Evolutionary conservation across 306 rosid genomes (phyloP).

Genomic region (Sindora glabra): DNA sequence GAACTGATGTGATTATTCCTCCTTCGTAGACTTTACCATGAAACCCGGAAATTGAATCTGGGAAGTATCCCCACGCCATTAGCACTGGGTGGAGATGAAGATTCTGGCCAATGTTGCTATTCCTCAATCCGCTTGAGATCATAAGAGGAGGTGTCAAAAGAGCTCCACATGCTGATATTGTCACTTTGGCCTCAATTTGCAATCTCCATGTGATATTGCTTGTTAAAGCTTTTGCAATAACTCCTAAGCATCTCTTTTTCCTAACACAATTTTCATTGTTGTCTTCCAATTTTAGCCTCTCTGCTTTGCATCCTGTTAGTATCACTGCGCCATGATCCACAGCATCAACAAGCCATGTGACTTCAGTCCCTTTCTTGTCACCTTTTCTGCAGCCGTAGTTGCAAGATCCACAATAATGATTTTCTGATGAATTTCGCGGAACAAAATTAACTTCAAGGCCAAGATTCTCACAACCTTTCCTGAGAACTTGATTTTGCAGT

Average conservation of each 20-base stretch:
- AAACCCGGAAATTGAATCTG: slow-evolving; percentile 39
- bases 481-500: slow-evolving; percentile 69
- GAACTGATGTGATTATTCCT: slow-evolving; percentile 77
- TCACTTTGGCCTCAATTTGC: slow-evolving; percentile 60
- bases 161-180: slow-evolving; percentile 77
- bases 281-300: slow-evolving; percentile 38
- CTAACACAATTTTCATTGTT: slow-evolving; percentile 25
- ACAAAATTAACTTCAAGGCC: slow-evolving; percentile 60
- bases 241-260: slow-evolving; percentile 63
- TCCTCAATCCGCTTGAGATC: slow-evolving; percentile 69
- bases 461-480: slow-evolving; percentile 68
- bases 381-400: slow-evolving; percentile 66
- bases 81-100: slow-evolving; percentile 89
- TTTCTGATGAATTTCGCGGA: slow-evolving; percentile 56
- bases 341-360: slow-evolving; percentile 88
- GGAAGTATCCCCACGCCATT: slow-evolving; percentile 85
- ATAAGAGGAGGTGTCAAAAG: slow-evolving; percentile 73
- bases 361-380: slow-evolving; percentile 65
- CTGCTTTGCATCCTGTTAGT: slow-evolving; percentile 65
- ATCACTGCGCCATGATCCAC: slow-evolving; percentile 75
- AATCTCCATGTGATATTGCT: slow-evolving; percentile 36
- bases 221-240: slow-evolving; percentile 36
- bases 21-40: slow-evolving; percentile 70
- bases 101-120: slow-evolving; percentile 58
- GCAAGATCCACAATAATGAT: slow-evolving; percentile 76